phyloP scores from a whole-genome alignment of 2,329 filamentous ascomycete species.

The Fusarium sp. region DNA sequence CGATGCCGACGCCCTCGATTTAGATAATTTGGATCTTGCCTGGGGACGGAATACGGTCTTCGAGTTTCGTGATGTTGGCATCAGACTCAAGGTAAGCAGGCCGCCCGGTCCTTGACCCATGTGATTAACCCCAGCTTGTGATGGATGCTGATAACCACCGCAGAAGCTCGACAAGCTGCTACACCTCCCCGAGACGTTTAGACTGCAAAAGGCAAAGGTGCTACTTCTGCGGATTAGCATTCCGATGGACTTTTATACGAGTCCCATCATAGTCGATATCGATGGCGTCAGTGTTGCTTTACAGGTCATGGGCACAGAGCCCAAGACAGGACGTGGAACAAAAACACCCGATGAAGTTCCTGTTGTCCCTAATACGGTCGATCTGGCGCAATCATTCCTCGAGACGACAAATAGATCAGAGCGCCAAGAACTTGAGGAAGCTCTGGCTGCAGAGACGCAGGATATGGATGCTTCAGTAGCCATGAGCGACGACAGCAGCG shows the following conservation, averaged over 20 bases:
- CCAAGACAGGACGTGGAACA: constrained; percentile 55
- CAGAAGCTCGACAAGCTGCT: constrained; percentile 84
- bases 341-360: constrained; percentile 44
- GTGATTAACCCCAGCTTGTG: constrained; percentile 10
- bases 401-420: constrained; percentile 76
- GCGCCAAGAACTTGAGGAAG: constrained; percentile 75
- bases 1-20: constrained; percentile 86
- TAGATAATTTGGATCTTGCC: constrained; percentile 86
- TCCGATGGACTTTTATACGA: constrained; percentile 88
- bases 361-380: constrained; percentile 74
- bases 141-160: constrained; percentile 37
- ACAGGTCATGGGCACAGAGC: constrained; percentile 58
- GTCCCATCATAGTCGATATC: constrained; percentile 83
- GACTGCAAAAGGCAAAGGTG: constrained; percentile 80
- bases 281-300: constrained; percentile 82
- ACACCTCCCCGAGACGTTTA: constrained; percentile 78
- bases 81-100: constrained; percentile 76
- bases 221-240: constrained; percentile 83
- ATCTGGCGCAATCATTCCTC: constrained; percentile 84
- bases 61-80: constrained; percentile 87
- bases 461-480: constrained; percentile 71
- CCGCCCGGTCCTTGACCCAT: constrained; percentile 8
- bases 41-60: constrained; percentile 85
- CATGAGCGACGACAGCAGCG: constrained; percentile 71
- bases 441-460: constrained; percentile 71